Evolutionary conservation across 352 stramenopile genomes (phyloP), one percentile per base, ranked within the genome.

Genomic region (Phytophthora syringae): DNA sequence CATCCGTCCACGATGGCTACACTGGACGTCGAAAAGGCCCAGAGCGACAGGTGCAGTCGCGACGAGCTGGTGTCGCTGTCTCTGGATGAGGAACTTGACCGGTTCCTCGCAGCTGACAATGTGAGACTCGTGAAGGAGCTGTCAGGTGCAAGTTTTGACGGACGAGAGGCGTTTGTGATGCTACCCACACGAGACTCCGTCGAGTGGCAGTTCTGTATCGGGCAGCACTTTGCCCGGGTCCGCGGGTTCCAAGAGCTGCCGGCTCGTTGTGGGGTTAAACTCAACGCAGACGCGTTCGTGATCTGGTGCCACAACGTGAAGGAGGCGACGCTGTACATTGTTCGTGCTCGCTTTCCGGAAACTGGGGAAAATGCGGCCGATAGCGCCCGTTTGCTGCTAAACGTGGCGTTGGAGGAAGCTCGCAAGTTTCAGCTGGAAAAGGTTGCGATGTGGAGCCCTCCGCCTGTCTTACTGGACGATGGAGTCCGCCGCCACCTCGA

Each of bases 271-370:
- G 82, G 82, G 13, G 62, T 75, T 27, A 64, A 68, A 27, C 21
- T 86, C 27, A 65, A 60, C 28, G 37, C 70, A 34, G 69, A 86
- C 25, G 79, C 77, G 0, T 89, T 89, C 36, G 42, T 89, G 10
- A 44, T 92, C 12, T 92, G 82, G 82, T 86, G 72, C 58, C 80
- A 89, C 70, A 86, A 88, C 40, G 34, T 88, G 30, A 89, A 89
- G 58, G 79, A 76, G 40, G 75, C 68, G 27, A 80, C 76, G 53
- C 67, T 91, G 36, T 85, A 86, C 57, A 49, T 89, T 25, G 50
- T 86, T 40, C 80, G 72, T 20, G 70, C 75, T 54, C 71, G 77
- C 0, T 70, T 89, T n/a, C 65, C 76, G 25, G 51, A 53, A 0
- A 24, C 22, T 16, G 24, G 25, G 12, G 28, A 55, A 22, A 49